Percentiles rank a stretch among this genome's conserved stretches.
Conservation (phyloP, 2,329 filamentous ascomycete genomes). For the Achaetomium macrosporum region DNA sequence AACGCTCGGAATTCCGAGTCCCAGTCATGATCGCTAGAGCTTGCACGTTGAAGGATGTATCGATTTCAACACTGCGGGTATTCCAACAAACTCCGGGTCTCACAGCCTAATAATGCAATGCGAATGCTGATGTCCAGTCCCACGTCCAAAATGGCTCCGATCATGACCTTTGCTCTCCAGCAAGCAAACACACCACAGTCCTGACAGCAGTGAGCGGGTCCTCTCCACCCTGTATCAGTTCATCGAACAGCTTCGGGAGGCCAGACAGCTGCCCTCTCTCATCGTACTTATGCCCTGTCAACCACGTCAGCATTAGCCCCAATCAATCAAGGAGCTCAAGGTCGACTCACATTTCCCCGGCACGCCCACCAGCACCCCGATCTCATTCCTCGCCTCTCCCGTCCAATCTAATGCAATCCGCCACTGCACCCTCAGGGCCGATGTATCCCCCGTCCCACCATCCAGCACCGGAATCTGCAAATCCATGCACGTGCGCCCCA, state of each 20-base stretch:
- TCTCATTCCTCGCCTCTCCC: slow-evolving; percentile 58
- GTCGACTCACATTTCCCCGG: slow-evolving; percentile 57
- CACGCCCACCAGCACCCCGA: slow-evolving; percentile 49
- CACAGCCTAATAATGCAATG: background rate
- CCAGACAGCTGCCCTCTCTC: slow-evolving; percentile 48
- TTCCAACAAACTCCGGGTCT: no score
- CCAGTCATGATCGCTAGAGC: no score
- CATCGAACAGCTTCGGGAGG: slow-evolving; percentile 55
- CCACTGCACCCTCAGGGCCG: slow-evolving; percentile 50
- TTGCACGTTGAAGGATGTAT: no score
- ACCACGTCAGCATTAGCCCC: slow-evolving; percentile 9
- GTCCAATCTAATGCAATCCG: slow-evolving; percentile 65
- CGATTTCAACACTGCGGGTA: no score
- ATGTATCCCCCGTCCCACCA: slow-evolving; percentile 22
- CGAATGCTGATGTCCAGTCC: background rate
- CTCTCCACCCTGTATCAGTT: slow-evolving; percentile 50
- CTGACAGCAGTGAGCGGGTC: slow-evolving; percentile 52
- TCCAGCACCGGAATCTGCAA: slow-evolving; percentile 40
- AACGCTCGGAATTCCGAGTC: no score
- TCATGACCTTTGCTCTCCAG: slow-evolving; percentile 33
- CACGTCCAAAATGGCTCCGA: background rate
- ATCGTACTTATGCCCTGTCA: slow-evolving; percentile 55
- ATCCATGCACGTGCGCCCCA: slow-evolving; percentile 49
- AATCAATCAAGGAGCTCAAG: background rate
- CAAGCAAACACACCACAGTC: slow-evolving; percentile 55